Conservation (phyloP, 164 flowering plant genomes). For the Malania oleifera region DNA sequence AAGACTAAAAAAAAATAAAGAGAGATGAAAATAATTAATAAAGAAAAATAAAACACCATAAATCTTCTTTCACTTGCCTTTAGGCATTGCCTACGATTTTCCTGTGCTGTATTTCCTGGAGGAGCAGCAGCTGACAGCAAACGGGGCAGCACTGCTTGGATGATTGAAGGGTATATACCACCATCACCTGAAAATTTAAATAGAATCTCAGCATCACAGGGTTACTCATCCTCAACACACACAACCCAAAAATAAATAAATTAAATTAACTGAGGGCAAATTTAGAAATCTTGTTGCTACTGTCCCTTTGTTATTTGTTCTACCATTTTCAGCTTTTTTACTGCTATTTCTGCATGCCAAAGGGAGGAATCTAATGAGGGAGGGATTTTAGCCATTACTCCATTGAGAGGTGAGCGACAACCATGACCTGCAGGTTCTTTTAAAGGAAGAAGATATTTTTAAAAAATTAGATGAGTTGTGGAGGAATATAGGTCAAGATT, state of each 20-base stretch:
- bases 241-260: not conserved
- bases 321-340: no score
- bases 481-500: no score
- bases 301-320: no score
- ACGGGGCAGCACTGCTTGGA: constrained; percentile 70
- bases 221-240: not conserved
- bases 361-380: no score
- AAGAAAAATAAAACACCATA: not conserved
- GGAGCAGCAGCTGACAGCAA: constrained; percentile 90
- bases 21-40: constrained; percentile 4
- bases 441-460: no score
- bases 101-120: constrained; percentile 66
- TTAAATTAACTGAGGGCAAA: no score
- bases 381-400: no score
- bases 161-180: constrained; percentile 64
- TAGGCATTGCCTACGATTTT: constrained; percentile 91
- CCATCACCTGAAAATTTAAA: constrained; percentile 55
- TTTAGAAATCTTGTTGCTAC: no score
- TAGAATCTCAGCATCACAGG: constrained; percentile 4
- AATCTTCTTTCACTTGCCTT: constrained; percentile 48
- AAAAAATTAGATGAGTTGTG: no score
- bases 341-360: no score
- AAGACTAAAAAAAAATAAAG: not conserved
- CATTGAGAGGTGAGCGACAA: no score
- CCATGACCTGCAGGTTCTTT: no score